Evolutionary conservation across 2,329 filamentous ascomycete genomes (phyloP).

Genomic region (Fusarium sp.): DNA sequence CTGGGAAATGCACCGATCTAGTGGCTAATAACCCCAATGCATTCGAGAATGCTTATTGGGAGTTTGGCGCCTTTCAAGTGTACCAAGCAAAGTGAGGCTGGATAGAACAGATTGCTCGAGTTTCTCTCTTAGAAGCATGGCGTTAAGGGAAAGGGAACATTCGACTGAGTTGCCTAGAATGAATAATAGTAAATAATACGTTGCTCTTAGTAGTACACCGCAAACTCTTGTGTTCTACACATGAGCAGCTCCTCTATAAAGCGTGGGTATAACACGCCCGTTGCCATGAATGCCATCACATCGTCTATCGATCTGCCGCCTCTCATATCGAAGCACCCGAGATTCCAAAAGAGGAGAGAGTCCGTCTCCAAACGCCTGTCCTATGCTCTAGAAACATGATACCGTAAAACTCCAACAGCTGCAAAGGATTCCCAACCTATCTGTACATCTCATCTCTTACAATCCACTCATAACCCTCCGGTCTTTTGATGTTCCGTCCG

Average conservation of each 20-base stretch:
- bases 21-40: conserved; percentile 66
- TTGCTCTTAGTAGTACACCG: conserved; percentile 17
- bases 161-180: conserved; percentile 5
- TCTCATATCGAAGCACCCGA: conserved; percentile 24
- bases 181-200: conserved; percentile 8
- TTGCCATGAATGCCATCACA: conserved; percentile 14
- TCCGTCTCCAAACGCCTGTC: conserved; percentile 49
- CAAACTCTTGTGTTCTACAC: conserved; percentile 28
- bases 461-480: conserved; percentile 3
- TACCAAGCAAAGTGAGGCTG: conserved; percentile 54
- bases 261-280: conserved; percentile 36
- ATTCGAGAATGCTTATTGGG: conserved; percentile 72
- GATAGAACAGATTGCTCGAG: neutral
- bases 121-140: conserved; percentile 36
- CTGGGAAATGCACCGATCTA: conserved; percentile 66
- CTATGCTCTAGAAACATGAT: conserved; percentile 47
- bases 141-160: conserved; percentile 26
- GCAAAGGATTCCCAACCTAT: conserved; percentile 34
- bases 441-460: conserved; percentile 38
- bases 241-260: conserved; percentile 33
- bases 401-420: conserved; percentile 43
- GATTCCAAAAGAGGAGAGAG: conserved; percentile 44
- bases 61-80: conserved; percentile 69
- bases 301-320: conserved; percentile 18
- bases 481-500: conserved; percentile 9